Percentiles rank a stretch among this genome's conserved stretches.
Conservation (phyloP, 495 filamentous ascomycete species). For the Talaromyces trachyspermus region DNA sequence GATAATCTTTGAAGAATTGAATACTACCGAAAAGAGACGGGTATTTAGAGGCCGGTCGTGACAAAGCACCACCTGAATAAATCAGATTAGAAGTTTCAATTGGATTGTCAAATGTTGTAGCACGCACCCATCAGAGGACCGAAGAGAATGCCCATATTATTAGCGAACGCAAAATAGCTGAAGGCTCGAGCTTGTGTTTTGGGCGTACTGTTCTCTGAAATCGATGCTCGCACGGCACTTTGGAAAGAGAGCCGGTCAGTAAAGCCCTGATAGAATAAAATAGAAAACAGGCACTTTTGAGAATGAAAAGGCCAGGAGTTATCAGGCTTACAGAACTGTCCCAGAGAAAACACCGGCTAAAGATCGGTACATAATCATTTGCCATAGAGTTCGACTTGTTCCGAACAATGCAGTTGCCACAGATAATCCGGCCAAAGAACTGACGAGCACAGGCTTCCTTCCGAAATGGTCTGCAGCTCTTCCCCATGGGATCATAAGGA, state of each 20-base stretch:
- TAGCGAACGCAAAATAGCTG: constrained; percentile 61
- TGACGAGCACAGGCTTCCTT: constrained; percentile 59
- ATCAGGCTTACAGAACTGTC: constrained; percentile 39
- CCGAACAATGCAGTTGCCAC: constrained; percentile 54
- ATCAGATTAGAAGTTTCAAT: not conserved
- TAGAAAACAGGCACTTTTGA: not conserved
- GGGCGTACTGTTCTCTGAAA: constrained; percentile 58
- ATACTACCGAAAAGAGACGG: constrained; percentile 44
- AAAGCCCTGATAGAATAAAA: not conserved
- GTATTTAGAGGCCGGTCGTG: constrained; percentile 53
- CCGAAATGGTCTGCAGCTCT: constrained; percentile 56
- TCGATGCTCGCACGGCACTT: constrained; percentile 58
- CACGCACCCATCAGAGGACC: constrained; percentile 51
- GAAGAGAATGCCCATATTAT: constrained; percentile 62
- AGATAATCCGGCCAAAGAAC: constrained; percentile 52
- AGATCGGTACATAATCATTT: constrained; percentile 62
- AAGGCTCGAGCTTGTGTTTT: constrained; percentile 62
- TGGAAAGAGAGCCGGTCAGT: not conserved
- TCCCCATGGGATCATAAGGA: constrained; percentile 56
- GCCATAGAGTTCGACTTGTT: constrained; percentile 47
- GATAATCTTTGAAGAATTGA: constrained; percentile 52
- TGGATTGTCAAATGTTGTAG: not conserved
- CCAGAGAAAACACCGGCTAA: constrained; percentile 62
- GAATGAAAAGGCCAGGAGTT: not conserved
- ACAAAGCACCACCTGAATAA: constrained; percentile 44